Conservation (phyloP, 2,329 filamentous ascomycete genomes). For the Xylogone sp. region DNA sequence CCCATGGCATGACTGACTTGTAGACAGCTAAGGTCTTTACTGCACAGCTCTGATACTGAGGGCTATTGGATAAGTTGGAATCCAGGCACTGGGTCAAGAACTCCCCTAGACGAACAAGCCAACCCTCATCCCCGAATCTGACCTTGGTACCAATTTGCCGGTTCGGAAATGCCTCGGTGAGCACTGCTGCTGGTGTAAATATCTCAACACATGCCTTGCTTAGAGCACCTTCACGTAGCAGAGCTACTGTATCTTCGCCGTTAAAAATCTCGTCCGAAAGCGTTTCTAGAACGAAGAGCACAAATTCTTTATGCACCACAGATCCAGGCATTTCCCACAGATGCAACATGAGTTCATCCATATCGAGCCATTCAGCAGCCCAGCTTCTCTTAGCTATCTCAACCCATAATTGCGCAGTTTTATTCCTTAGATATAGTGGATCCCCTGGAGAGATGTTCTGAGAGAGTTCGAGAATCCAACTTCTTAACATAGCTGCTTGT, state of each 20-base stretch:
- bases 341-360: slow-evolving; percentile 79
- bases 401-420: slow-evolving; percentile 90
- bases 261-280: slow-evolving; percentile 93
- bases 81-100: slow-evolving; percentile 72
- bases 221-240: slow-evolving; percentile 75
- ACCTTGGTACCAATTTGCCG: slow-evolving; percentile 61
- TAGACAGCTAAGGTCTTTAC: slow-evolving; percentile 75
- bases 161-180: slow-evolving; percentile 72
- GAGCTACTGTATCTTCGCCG: slow-evolving; percentile 81
- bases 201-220: slow-evolving; percentile 92
- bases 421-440: slow-evolving; percentile 82
- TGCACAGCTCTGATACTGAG: slow-evolving; percentile 65
- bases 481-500: slow-evolving; percentile 65
- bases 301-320: slow-evolving; percentile 72
- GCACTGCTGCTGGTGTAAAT: slow-evolving; percentile 75
- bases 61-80: slow-evolving; percentile 59
- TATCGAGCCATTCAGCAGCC: slow-evolving; percentile 90
- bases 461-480: slow-evolving; percentile 77
- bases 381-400: slow-evolving; percentile 91
- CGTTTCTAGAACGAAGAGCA: slow-evolving; percentile 83
- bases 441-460: slow-evolving; percentile 68
- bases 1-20: slow-evolving; percentile 79
- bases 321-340: slow-evolving; percentile 73
- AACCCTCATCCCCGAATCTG: slow-evolving; percentile 78
- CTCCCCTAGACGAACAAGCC: slow-evolving; percentile 73